These are phyloP conservation scores for Dothistroma pini DNA, from an alignment of 2,329 filamentous ascomycete species.

Conservation along the genomic window DNA sequence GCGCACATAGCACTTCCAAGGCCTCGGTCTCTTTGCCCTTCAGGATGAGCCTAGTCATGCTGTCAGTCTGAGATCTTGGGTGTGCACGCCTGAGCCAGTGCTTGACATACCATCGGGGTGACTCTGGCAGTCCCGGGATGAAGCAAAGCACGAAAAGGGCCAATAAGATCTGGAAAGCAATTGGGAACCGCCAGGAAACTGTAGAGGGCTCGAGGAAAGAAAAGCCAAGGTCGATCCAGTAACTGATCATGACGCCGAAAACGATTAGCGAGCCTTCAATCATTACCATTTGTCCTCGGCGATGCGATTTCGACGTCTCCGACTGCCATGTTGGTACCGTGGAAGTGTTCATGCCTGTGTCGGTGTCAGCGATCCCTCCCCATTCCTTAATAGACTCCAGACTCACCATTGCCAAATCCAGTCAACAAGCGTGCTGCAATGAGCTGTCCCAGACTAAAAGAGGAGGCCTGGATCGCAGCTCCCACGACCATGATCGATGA, in stretches of 20 bases:
- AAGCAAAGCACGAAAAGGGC: slow-evolving; percentile 50
- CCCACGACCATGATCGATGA: slow-evolving; percentile 57
- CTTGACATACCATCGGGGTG: slow-evolving; percentile 48
- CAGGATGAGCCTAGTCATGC: slow-evolving; percentile 30
- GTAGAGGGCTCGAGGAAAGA: slow-evolving; percentile 38
- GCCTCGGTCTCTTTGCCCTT: slow-evolving; percentile 36
- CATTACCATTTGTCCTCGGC: slow-evolving; percentile 86
- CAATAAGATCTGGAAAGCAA: slow-evolving; percentile 56
- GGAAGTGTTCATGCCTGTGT: slow-evolving; percentile 30
- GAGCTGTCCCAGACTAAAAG: slow-evolving; percentile 45
- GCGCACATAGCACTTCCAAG: slow-evolving; percentile 31
- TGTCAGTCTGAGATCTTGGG: slow-evolving; percentile 23
- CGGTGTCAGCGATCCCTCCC: slow-evolving; percentile 30
- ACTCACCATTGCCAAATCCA: slow-evolving; percentile 41
- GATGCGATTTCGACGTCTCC: slow-evolving; percentile 76
- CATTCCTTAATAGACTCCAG: background rate
- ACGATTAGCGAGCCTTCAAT: slow-evolving; percentile 82
- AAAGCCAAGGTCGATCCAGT: slow-evolving; percentile 50
- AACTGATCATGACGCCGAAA: slow-evolving; percentile 49
- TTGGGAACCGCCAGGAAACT: slow-evolving; percentile 54
- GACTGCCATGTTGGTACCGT: slow-evolving; percentile 49
- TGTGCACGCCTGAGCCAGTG: background rate
- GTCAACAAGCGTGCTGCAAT: slow-evolving; percentile 51
- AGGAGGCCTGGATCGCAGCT: slow-evolving; percentile 55
- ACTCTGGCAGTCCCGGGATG: slow-evolving; percentile 53